Base-by-base conservation (phyloP, 2,329 filamentous ascomycete genomes). In the Beauveria brongniartii region DNA sequence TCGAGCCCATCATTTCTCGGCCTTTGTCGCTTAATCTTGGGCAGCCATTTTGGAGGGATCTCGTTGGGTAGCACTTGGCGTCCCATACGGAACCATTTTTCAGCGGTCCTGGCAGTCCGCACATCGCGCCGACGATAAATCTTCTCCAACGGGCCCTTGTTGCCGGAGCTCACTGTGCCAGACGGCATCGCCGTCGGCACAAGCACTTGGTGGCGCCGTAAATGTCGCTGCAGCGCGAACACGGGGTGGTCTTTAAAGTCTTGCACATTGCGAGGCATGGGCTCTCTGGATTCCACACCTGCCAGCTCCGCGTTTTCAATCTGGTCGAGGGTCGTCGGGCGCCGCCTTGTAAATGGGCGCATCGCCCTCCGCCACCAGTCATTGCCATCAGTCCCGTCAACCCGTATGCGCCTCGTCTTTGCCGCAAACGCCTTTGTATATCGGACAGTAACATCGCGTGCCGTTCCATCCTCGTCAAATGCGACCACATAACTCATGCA, bases 11-110 rank as follows among this genome's bases (percentile, higher is more conserved):
- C 57, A 16, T 41, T 16, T 18, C 56, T 41, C 16, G 41, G 41
- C 62, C 67, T 71, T 5, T 67, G 65, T 28, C 71, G 72, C 50
- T 78, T 72, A 66, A 76, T 72, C 67, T 82, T 80, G 0, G 80
- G 77, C 2, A 91, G 75, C 70, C 88, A 87, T 70, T 96, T 97
- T 16, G 90, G 80, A 0, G 94, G 91, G 61, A 94, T 88, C 71
- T 96, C 90, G 16, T 88, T 85, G 0, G 84, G 75, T 65, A 85
- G 90, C 8, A 99, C 84, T 64, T 92, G 87, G 28, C 91, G 82
- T 0, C 94, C 94, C 63, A 93, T 75, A 2, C 92, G 86, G 72
- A 94, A 97, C 95, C 94, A 99, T 64, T 89, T 91, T 66, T 96
- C 91, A 3, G 85, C 86, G 64, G 86, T 95, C 64, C 87, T 84